phyloP scores from a whole-genome alignment of 2,329 filamentous ascomycete genomes.

The Neonectria punicea region DNA sequence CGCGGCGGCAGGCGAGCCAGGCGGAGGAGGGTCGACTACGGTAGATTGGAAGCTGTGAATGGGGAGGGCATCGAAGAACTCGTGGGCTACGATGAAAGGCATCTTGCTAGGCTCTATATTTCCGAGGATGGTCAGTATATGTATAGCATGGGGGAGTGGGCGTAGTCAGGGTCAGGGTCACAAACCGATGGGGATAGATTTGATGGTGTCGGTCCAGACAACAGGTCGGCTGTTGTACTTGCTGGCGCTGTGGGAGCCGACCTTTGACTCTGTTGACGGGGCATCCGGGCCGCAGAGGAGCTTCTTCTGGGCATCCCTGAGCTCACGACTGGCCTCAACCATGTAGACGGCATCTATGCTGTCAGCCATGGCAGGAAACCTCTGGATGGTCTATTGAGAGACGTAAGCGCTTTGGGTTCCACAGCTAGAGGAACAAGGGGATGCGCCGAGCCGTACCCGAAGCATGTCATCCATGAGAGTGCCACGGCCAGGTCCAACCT shows the following conservation, averaged over 20 bases:
- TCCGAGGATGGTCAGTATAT: slow-evolving; percentile 4
- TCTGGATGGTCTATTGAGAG: slow-evolving; percentile 76
- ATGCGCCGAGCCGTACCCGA: slow-evolving; percentile 67
- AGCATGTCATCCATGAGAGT: slow-evolving; percentile 98
- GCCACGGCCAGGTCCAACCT: slow-evolving; percentile 92
- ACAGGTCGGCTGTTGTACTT: slow-evolving; percentile 81
- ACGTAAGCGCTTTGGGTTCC: background rate
- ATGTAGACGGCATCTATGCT: slow-evolving; percentile 91
- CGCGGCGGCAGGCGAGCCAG: slow-evolving; percentile 53
- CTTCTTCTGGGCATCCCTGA: slow-evolving; percentile 81
- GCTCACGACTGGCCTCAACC: slow-evolving; percentile 88
- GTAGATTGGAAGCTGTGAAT: slow-evolving; percentile 94
- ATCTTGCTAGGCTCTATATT: slow-evolving; percentile 71
- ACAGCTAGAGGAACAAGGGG: background rate
- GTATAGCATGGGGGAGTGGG: background rate
- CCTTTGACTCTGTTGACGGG: slow-evolving; percentile 74
- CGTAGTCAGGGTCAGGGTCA: background rate
- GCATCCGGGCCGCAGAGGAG: slow-evolving; percentile 81
- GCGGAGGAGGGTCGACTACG: slow-evolving; percentile 45
- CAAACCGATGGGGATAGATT: slow-evolving; percentile 78
- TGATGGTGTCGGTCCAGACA: slow-evolving; percentile 90
- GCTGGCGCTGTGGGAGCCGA: slow-evolving; percentile 78
- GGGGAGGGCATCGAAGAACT: slow-evolving; percentile 97
- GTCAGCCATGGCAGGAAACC: slow-evolving; percentile 80
- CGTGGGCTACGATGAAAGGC: slow-evolving; percentile 95